Evolutionary conservation across 352 stramenopile species (phyloP), one percentile per base, ranked within the genome.

Genomic region (Phytophthora sp.): DNA sequence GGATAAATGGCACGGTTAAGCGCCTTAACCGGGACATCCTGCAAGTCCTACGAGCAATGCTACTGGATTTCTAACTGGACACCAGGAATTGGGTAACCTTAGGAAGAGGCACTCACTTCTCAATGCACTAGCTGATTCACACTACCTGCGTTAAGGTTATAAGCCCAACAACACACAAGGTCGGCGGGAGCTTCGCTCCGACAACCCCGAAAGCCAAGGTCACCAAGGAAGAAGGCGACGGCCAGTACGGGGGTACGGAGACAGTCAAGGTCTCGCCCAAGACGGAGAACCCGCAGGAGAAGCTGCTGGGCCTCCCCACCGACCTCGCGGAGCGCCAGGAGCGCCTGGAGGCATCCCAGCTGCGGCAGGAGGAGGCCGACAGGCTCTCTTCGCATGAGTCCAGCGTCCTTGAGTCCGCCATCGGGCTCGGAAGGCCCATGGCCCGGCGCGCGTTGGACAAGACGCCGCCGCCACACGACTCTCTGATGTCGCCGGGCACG

Each of bases 11-110:
- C 2, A 56, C 57, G 1, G 32, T 73, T 3, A 58, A 69, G 51
- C 6, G 58, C 4, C 32, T 69, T 4, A 74, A 74, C n/a, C 43
- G 42, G 4, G 65, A 69, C 12, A 23, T 69, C 5, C 21, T 74
- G 0, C 45, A 69, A 26, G 58, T 66, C 0, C 2, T 60, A 18
- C 4, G 54, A 27, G 62, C 15, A 3, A 13, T 65, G 0, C 12
- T 69, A 2, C 41, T 74, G 48, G 58, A 74, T 20, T 53, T 46
- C 10, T n/a, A n/a, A n/a, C n/a, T 74, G 1, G 26, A 58, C 49
- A 18, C 15, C 0, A 34, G 43, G 5, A 45, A 72, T 5, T 54
- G 57, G 34, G n/a, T n/a, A n/a, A n/a, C n/a, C n/a, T n/a, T n/a
- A n/a, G n/a, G n/a, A n/a, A n/a, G n/a, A n/a, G n/a, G n/a, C n/a